Conservation (phyloP, 2,329 filamentous ascomycete species). For the Pestalotiopsis sp. region DNA sequence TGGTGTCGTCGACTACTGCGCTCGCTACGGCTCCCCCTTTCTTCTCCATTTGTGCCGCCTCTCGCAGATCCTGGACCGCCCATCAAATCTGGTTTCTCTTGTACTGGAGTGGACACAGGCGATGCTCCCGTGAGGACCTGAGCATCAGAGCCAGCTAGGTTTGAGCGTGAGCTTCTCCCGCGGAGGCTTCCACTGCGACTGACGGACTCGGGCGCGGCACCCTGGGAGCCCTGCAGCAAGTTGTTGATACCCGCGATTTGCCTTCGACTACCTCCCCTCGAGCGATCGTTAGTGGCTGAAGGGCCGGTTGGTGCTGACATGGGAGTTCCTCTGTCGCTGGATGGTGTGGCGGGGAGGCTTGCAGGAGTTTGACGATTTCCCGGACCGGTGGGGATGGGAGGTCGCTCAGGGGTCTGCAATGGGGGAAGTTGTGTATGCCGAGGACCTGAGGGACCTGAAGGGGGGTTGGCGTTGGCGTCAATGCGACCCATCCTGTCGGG, state of each 20-base stretch:
- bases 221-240: slow-evolving; percentile 50
- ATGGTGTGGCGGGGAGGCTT: slow-evolving; percentile 20
- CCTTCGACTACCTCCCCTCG: slow-evolving; percentile 45
- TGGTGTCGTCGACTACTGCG: slow-evolving; percentile 41
- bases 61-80: slow-evolving; percentile 37
- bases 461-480: slow-evolving; percentile 22
- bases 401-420: slow-evolving; percentile 34
- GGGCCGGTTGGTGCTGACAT: slow-evolving; percentile 36
- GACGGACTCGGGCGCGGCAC: slow-evolving; percentile 36
- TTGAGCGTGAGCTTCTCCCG: slow-evolving; percentile 41
- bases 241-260: slow-evolving; percentile 64
- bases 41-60: slow-evolving; percentile 35
- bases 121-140: slow-evolving; percentile 60
- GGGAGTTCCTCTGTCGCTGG: slow-evolving; percentile 26
- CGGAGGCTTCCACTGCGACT: slow-evolving; percentile 38
- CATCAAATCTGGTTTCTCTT: slow-evolving; percentile 50
- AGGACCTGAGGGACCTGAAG: slow-evolving; percentile 25
- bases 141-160: slow-evolving; percentile 55
- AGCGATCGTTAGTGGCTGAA: slow-evolving; percentile 33
- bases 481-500: slow-evolving; percentile 47
- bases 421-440: slow-evolving; percentile 27
- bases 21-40: slow-evolving; percentile 34
- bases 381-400: slow-evolving; percentile 27
- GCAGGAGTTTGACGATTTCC: slow-evolving; percentile 26
- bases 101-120: slow-evolving; percentile 48